Evolutionary conservation across 2,329 filamentous ascomycete species (phyloP), one percentile per base, ranked within the genome.

Genomic region (Biscogniauxia mediterranea): DNA sequence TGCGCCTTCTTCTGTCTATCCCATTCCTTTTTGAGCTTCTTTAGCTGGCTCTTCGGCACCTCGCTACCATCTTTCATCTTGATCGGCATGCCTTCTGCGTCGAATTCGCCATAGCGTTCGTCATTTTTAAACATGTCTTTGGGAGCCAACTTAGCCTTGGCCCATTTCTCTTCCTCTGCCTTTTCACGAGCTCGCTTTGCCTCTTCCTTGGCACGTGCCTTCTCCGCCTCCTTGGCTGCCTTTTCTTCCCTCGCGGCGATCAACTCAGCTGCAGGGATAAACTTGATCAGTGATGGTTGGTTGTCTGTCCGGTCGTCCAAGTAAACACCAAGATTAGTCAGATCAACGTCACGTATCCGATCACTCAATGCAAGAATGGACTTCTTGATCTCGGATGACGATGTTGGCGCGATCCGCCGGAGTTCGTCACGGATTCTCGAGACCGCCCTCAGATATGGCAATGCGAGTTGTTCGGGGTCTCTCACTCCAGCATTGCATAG

Each of bases 1-100:
- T 93, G 89, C 61, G 85, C 75, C 83, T 94, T 96, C 82, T 93
- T 95, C 80, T 97, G 94, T 73, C 83, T 88, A 69, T 96, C 90
- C 91, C 91, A 96, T 59, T 92, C 89, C 81, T 97, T 97, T 78
- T 83, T 88, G 68, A 97, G 76, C 80, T 92, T 93, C 83, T 97
- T 97, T 56, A 79, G 72, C 71, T 87, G 85, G 62, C 84, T 90
- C 81, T 97, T 97, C 4, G 91, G 85, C 46, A 97, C 82, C 68
- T 96, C 92, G 63, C 86, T 88, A 0, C 92, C 93, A 32, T 91
- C 87, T 64, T 86, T 87, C 73, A 93, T 86, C 77, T 88, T 91
- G 0, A 85, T 90, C 1, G 94, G 93, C 64, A 97, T 64, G 0
- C 93, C 93, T 60, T 94, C 89, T 5, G 83, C 88, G 72, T 97